Evolutionary conservation across 2,329 filamentous ascomycete genomes (phyloP).

Genomic region (Tolypocladium tropicale): DNA sequence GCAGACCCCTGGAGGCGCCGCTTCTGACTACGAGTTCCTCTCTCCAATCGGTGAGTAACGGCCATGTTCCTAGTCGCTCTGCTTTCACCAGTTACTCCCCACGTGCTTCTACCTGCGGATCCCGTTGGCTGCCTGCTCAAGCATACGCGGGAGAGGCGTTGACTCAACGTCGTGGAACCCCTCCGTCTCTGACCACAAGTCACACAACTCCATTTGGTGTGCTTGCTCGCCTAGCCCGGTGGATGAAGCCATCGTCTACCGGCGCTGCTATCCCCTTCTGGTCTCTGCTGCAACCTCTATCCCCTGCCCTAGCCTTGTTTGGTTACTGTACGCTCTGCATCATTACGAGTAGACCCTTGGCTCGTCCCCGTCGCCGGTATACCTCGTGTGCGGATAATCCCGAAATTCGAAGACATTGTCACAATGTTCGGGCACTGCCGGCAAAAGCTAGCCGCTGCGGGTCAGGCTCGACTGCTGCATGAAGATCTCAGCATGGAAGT

Average conservation of each 20-base stretch:
- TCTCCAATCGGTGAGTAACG: constrained; percentile 43
- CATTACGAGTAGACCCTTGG: not conserved
- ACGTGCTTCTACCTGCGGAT: constrained; percentile 32
- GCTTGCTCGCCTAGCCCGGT: not conserved
- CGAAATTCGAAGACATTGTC: not conserved
- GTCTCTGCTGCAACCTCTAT: not conserved
- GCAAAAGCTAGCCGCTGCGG: not conserved
- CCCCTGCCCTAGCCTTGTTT: not conserved
- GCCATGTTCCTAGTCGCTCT: constrained; percentile 18
- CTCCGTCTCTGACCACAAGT: not conserved
- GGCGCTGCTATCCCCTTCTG: not conserved
- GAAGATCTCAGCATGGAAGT: not conserved
- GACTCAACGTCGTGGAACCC: not conserved
- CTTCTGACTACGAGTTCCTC: constrained; percentile 33
- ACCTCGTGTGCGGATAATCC: not conserved
- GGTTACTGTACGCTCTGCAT: not conserved
- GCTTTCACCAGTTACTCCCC: constrained; percentile 27
- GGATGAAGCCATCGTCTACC: not conserved
- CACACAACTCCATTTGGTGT: not conserved
- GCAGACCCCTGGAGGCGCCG: constrained; percentile 36
- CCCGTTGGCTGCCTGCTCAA: constrained; percentile 18
- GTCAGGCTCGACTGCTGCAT: not conserved
- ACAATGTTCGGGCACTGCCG: not conserved
- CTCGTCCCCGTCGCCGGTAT: not conserved
- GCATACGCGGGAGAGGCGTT: not conserved